Base-by-base conservation (phyloP, 495 filamentous ascomycete species). In the Daldinia vernicosa region DNA sequence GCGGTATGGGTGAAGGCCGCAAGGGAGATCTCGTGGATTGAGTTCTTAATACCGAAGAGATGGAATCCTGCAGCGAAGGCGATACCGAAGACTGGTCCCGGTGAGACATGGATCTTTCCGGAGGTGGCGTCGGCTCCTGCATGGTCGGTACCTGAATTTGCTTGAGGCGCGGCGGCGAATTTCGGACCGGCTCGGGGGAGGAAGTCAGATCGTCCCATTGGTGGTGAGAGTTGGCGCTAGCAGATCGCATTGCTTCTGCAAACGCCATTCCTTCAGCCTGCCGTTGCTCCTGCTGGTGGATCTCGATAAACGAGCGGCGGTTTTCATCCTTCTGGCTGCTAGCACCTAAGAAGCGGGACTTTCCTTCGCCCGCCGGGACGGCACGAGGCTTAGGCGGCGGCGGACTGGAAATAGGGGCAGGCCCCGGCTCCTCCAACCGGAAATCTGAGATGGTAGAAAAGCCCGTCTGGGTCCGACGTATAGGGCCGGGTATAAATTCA, bases 221-320 rank as follows among this genome's bases (percentile, higher is more conserved):
- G 51, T 67, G 71, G 27, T 69, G 68, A 17, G 67, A 71, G 28
- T 71, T 71, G 12, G 65, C 73, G 56, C 66, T 80, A 32, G 63
- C 77, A 26, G 78, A 75, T 39, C 83, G 77, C 17, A 80, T 77
- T 37, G 82, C 83, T 27, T 87, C 80, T 14, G 90, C 86, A 67
- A 94, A 83, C 14, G 90, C 90, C 67, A 84, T 83, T 6, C 89
- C 92, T 80, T 94, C 92, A 19, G 91, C 91, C 27, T 85, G 83
- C 53, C 89, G 84, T 88, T 93, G 92, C 77, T 90, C 84, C n/a
- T 89, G 89, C 54, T 85, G 81, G n/a, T 89, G 89, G 0, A 89
- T 79, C 50, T 85, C 83, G 50, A 85, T 83, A 47, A 84, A 82
- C 1, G 83, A 85, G 53, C 78, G 82, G 55, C 83, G 76, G 40